Evolutionary conservation across 2,329 filamentous ascomycete species (phyloP), one percentile per base, ranked within the genome.

Genomic region (Aaosphaeria arxii): DNA sequence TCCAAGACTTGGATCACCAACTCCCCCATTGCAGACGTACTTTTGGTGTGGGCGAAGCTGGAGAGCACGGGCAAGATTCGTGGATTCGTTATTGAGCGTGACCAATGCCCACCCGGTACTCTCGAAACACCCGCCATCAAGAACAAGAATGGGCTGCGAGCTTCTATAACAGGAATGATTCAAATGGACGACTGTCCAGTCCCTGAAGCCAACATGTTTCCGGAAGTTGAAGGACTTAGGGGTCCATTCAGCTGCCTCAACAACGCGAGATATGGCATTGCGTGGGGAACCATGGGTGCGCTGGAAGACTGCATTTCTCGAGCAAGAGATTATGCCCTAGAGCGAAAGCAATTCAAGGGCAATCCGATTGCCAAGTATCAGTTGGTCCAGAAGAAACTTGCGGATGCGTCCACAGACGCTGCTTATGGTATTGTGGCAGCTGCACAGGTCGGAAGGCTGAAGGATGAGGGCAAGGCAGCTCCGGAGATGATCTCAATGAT

Each of bases 401-500:
- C 92, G 1, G 94, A 99, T 70, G 94, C 94, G 1, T 79, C 83
- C 4, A 96, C 92, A 1, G 94, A 99, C 70, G 90, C 88, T 2
- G 87, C 91, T 1, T 97, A 88, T 66, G 94, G 94, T 40, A 88
- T 89, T n/a, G 75, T 96, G 46, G 94, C 94, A 5, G 87, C 89
- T 6, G 84, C 89, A 49, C 94, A 99, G 72, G 92, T 97, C 33
- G 91, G 91, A 45, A 80, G 92, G 52, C 82, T 97, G 49, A 97
- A 96, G 80, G 92, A 97, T 61, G 85, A 89, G 67, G 91, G 91
- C 54, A 89, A 90, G 71, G 84, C 82, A 28, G 85, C 87, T 3
- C 91, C 94, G 5, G 94, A 99, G 76, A 97, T 97, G 92, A 95
- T 99, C 63, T 85, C 81, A 6, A 86, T 99, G 89, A 85, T 97